Percentiles rank a stretch among this genome's conserved stretches.
Conservation (phyloP, 768 basidiomycete genomes). For the Albatrellus ellisii region DNA sequence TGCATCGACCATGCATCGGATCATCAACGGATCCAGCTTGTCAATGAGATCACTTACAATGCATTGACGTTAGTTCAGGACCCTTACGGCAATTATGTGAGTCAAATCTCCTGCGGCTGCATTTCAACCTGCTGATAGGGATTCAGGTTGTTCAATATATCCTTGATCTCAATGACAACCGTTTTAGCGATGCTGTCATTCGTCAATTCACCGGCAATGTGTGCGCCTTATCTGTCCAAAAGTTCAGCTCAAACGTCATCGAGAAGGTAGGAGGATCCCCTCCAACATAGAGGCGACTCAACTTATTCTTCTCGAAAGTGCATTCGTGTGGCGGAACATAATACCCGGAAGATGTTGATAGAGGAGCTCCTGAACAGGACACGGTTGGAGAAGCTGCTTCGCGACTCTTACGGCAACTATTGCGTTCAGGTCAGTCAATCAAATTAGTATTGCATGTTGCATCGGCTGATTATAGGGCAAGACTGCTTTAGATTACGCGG, state of each 20-base stretch:
- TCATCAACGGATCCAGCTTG: constrained; percentile 87
- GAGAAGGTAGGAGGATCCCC: constrained; percentile 54
- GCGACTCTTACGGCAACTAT: constrained; percentile 95
- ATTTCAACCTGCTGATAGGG: constrained; percentile 4
- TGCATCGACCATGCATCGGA: constrained; percentile 98
- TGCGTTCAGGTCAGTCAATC: constrained; percentile 62
- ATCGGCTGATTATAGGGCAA: constrained; percentile 20
- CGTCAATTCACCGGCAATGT: constrained; percentile 97
- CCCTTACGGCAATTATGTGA: constrained; percentile 85
- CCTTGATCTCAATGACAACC: constrained; percentile 93
- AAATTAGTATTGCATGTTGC: background rate
- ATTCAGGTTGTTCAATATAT: constrained; percentile 94
- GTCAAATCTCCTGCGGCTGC: constrained; percentile 18
- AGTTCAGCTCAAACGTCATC: constrained; percentile 98
- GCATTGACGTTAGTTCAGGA: constrained; percentile 96
- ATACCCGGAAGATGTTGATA: constrained; percentile 86
- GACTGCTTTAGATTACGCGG: constrained; percentile 97
- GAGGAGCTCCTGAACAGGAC: constrained; percentile 92
- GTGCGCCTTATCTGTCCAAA: constrained; percentile 94
- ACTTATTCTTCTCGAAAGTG: constrained; percentile 23
- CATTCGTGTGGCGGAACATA: constrained; percentile 93
- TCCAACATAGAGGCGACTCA: background rate
- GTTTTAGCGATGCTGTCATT: constrained; percentile 96
- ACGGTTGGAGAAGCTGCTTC: constrained; percentile 86
- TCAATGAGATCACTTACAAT: constrained; percentile 98